Evolutionary conservation across 345 rosid species (phyloP).

Genomic region (Ricinus communis): DNA sequence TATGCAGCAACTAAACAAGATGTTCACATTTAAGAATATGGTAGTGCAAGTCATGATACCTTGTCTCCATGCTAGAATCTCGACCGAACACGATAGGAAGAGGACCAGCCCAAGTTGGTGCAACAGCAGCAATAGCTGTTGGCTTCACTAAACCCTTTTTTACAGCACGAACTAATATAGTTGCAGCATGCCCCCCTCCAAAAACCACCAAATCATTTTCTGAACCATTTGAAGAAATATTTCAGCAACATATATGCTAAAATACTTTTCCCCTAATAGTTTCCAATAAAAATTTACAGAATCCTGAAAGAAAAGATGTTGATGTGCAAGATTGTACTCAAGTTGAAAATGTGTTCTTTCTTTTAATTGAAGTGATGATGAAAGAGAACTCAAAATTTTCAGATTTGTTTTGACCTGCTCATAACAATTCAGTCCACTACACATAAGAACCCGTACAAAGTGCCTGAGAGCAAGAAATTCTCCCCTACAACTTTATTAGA

Average conservation of each 20-base stretch:
- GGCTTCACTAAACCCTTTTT: slow-evolving; percentile 76
- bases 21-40: not conserved
- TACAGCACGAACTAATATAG: slow-evolving; percentile 63
- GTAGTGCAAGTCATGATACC: slow-evolving; percentile 40
- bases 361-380: not conserved
- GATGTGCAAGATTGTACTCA: not conserved
- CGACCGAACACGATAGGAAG: slow-evolving; percentile 91
- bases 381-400: not conserved
- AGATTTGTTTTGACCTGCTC: not conserved
- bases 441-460: not conserved
- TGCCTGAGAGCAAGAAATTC: not conserved
- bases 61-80: slow-evolving; percentile 76
- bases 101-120: slow-evolving; percentile 96
- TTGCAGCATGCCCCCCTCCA: slow-evolving; percentile 94
- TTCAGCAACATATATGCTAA: not conserved
- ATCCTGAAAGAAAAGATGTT: not conserved
- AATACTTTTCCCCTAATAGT: not conserved
- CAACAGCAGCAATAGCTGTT: slow-evolving; percentile 78
- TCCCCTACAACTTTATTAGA: not conserved
- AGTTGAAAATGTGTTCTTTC: not conserved
- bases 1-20: not conserved
- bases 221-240: slow-evolving; percentile 7
- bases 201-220: slow-evolving; percentile 62
- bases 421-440: not conserved
- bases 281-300: not conserved